phyloP scores from a whole-genome alignment of 139 green algal species.

The Spirogloea muscicola region DNA sequence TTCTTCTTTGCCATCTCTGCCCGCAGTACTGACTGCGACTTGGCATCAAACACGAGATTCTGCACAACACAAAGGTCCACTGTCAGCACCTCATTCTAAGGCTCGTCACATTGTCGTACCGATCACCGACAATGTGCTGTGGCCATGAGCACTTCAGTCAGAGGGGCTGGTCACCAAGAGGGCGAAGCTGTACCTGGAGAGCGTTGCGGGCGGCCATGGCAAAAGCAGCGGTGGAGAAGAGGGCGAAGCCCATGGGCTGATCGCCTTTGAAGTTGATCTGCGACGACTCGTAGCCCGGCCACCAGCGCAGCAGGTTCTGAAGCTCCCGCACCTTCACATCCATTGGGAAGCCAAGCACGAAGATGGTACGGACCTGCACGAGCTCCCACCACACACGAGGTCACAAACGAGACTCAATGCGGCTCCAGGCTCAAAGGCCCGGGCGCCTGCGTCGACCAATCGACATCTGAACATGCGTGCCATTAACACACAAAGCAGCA shows the following conservation, averaged over 20 bases:
- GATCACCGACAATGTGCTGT: no score
- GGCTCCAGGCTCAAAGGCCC: no score
- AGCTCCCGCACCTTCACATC: slow-evolving; percentile 90
- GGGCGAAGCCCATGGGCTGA: slow-evolving; percentile 46
- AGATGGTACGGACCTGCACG: slow-evolving; percentile 83
- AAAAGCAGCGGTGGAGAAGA: slow-evolving; percentile 39
- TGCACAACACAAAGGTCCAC: slow-evolving; percentile 12
- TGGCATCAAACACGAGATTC: slow-evolving; percentile 47
- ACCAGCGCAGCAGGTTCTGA: slow-evolving; percentile 86
- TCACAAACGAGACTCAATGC: no score
- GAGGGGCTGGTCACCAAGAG: no score
- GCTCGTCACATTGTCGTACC: no score
- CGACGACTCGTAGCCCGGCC: slow-evolving; percentile 81
- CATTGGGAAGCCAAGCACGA: slow-evolving; percentile 79
- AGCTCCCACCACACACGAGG: no score
- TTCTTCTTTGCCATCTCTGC: slow-evolving; percentile 88
- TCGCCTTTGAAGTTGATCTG: slow-evolving; percentile 44
- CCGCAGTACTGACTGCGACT: slow-evolving; percentile 59
- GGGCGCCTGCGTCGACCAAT: no score
- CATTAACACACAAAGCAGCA: no score
- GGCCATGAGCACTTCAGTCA: no score
- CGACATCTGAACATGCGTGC: no score
- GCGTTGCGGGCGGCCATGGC: slow-evolving; percentile 29
- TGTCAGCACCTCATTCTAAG: no score
- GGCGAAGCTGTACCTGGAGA: slow-evolving; percentile 32